Conservation (phyloP, 257 asterid species). For the Rhazya stricta region DNA sequence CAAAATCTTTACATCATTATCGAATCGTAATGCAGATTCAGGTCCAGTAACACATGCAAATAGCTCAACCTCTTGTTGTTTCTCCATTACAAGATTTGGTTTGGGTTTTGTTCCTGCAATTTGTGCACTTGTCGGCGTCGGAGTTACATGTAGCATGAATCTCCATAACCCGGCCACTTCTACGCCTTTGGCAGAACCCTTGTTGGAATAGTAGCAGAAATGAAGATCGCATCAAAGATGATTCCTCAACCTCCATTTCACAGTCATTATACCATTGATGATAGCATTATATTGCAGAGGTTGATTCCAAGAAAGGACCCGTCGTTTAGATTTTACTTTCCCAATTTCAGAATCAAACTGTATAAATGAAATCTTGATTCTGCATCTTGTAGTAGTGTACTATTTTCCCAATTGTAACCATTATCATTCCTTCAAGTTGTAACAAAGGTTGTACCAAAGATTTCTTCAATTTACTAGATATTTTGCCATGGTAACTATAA, state of each 20-base stretch:
- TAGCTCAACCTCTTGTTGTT: slow-evolving; percentile 11
- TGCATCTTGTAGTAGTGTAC: neutral
- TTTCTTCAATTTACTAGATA: too few species aligned
- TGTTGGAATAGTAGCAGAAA: slow-evolving; percentile 38
- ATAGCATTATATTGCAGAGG: neutral
- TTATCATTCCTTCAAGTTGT: too few species aligned
- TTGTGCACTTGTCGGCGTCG: slow-evolving; percentile 58
- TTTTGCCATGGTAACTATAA: too few species aligned
- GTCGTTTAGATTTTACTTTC: too few species aligned
- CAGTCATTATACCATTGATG: neutral
- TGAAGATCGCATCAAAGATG: neutral
- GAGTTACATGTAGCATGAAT: slow-evolving; percentile 62
- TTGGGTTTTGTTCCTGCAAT: slow-evolving; percentile 74
- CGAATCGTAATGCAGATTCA: slow-evolving; percentile 39
- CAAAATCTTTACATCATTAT: neutral
- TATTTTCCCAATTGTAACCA: neutral
- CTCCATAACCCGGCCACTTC: slow-evolving; percentile 34
- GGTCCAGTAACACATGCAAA: slow-evolving; percentile 32
- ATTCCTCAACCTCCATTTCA: neutral
- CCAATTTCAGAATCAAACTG: too few species aligned
- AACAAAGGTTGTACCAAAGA: too few species aligned
- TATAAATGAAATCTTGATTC: neutral
- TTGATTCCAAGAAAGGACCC: neutral
- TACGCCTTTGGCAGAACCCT: slow-evolving; percentile 30
- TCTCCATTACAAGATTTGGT: slow-evolving; percentile 59